These are phyloP conservation scores for Euptelea pleiosperma DNA, from an alignment of 164 flowering plant species.

Conservation along the genomic window DNA sequence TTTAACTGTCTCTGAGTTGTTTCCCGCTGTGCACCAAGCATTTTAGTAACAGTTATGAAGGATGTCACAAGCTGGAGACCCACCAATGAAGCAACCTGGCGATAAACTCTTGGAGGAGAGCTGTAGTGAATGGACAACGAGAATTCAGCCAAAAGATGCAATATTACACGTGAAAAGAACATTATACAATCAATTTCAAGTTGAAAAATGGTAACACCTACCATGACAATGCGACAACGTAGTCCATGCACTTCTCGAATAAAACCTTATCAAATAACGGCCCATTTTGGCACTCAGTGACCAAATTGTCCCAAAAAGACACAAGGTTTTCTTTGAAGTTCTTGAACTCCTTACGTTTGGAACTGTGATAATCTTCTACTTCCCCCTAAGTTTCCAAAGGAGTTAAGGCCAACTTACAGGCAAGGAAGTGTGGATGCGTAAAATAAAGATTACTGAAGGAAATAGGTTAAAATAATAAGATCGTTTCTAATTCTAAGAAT, in stretches of 20 bases:
- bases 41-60: conserved; percentile 81
- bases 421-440: background rate
- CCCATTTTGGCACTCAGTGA: conserved; percentile 84
- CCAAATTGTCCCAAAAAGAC: conserved; percentile 77
- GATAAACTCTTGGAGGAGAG: conserved; percentile 96
- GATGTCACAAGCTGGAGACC: conserved; percentile 98
- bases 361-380: conserved; percentile 74
- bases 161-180: background rate
- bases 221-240: conserved; percentile 93
- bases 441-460: background rate
- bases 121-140: conserved; percentile 32
- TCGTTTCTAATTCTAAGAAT: background rate
- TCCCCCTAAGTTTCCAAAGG: conserved; percentile 50
- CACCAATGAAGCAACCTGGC: conserved; percentile 81
- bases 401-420: conserved; percentile 20
- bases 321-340: conserved; percentile 85
- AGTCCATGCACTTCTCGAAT: conserved; percentile 94
- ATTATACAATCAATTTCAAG: conserved; percentile 2
- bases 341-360: conserved; percentile 81
- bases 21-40: conserved; percentile 82
- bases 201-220: conserved; percentile 28
- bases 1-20: conserved; percentile 94
- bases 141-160: conserved; percentile 11
- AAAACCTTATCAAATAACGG: conserved; percentile 77
- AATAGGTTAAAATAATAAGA: background rate